These are phyloP conservation scores for Papiliotrema laurentii DNA, from an alignment of 1,284 basidiomycete species.

Conservation along the genomic window DNA sequence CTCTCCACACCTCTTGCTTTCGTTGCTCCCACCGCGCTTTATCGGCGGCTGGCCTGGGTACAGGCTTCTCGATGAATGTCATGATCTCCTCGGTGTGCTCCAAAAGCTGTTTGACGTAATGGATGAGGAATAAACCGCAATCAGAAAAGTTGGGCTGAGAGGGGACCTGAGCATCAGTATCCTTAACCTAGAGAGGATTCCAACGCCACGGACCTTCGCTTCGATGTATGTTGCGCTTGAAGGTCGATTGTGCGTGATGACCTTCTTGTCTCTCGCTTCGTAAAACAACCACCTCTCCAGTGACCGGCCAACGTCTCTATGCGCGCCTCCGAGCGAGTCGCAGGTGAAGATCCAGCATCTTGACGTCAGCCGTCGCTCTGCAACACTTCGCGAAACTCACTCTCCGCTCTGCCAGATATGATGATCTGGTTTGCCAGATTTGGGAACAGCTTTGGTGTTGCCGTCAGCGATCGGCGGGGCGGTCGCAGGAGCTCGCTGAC, in stretches of 20 bases:
- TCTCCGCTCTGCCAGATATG: constrained; percentile 10
- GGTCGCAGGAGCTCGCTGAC: too few relatives aligned
- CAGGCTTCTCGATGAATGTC: constrained; percentile 35
- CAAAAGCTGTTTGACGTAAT: constrained; percentile 45
- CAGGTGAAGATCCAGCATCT: constrained; percentile 78
- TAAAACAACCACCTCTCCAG: constrained; percentile 65
- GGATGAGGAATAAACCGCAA: constrained; percentile 52
- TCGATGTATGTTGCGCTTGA: constrained; percentile 44
- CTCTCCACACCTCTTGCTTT: constrained; percentile 10
- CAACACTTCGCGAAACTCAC: constrained; percentile 21
- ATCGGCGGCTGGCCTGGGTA: constrained; percentile 10
- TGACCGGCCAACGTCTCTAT: constrained; percentile 60
- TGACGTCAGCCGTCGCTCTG: background rate
- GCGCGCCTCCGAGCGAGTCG: constrained; percentile 74
- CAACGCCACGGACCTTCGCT: constrained; percentile 19
- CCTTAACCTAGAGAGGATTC: constrained; percentile 47
- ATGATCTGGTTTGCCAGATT: background rate
- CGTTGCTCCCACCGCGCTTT: background rate
- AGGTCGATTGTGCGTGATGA: constrained; percentile 37
- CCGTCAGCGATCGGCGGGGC: too few relatives aligned
- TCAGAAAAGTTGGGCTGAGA: constrained; percentile 52
- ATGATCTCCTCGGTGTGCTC: constrained; percentile 28
- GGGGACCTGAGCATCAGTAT: constrained; percentile 52
- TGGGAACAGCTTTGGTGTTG: background rate
- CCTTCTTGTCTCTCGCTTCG: constrained; percentile 73